A percentile compares a stretch with the other conserved stretches of the same genome.
phyloP scores from a whole-genome alignment of 768 basidiomycete species.

The Leccinum variicolor region DNA sequence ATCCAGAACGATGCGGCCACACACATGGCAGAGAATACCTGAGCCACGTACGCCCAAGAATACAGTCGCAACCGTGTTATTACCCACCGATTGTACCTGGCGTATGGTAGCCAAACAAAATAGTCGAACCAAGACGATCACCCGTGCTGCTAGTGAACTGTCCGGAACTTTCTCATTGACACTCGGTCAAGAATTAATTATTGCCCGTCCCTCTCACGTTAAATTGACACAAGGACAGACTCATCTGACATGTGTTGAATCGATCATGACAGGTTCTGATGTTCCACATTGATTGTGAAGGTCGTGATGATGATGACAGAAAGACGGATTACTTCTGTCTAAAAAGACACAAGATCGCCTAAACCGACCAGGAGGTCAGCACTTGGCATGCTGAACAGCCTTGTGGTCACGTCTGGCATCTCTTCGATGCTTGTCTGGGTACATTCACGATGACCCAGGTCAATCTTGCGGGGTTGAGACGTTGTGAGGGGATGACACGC shows the following conservation, averaged over 20 bases:
- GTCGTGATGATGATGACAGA: neutral
- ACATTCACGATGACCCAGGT: constrained; percentile 25
- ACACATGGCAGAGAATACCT: neutral
- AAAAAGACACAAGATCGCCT: neutral
- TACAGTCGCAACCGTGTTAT: constrained; percentile 1
- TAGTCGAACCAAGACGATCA: neutral
- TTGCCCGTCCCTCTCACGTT: neutral
- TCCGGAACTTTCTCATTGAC: neutral
- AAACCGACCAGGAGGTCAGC: neutral
- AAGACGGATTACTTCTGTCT: neutral
- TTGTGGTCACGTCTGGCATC: constrained; percentile 28
- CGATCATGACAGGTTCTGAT: neutral
- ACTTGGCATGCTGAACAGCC: neutral
- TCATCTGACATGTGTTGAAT: neutral
- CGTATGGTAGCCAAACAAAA: neutral
- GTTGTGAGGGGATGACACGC: constrained; percentile 22
- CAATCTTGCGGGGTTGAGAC: constrained; percentile 40
- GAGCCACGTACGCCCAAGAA: neutral
- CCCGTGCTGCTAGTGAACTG: neutral
- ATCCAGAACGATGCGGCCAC: neutral
- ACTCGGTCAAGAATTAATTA: neutral
- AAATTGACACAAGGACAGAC: neutral
- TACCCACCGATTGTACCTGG: constrained; percentile 3
- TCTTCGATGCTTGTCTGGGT: constrained; percentile 37
- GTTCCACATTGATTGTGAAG: neutral